phyloP scores from a whole-genome alignment of 257 asterid species.

The Coffea canephora region DNA sequence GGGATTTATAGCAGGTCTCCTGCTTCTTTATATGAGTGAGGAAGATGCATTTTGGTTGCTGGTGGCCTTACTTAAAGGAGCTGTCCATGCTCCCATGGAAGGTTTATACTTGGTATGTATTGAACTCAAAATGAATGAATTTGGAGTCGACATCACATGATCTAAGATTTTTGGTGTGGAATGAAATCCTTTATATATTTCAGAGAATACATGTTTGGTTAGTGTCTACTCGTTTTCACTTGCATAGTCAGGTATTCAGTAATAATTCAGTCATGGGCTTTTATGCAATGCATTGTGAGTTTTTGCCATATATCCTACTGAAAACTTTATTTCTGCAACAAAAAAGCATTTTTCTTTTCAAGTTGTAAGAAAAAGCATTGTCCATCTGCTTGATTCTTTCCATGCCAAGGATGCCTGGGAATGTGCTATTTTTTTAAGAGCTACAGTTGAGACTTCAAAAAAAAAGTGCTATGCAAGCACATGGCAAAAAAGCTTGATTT shows the following conservation, averaged over 20 bases:
- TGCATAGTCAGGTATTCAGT: background rate
- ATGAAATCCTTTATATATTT: background rate
- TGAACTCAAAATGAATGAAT: background rate
- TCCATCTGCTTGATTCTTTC: background rate
- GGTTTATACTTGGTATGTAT: slow-evolving; percentile 84
- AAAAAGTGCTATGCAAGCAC: background rate
- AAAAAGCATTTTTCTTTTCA: background rate
- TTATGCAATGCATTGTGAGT: background rate
- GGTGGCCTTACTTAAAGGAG: slow-evolving; percentile 98
- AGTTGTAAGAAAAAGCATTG: background rate
- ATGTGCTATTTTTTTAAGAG: background rate
- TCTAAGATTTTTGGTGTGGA: background rate
- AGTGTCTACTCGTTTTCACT: background rate
- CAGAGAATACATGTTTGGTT: background rate
- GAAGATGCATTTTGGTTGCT: slow-evolving; percentile 99
- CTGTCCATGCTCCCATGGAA: slow-evolving; percentile 98
- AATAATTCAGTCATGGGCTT: background rate
- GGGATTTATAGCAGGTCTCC: slow-evolving; percentile 97
- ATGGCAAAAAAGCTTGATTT: background rate
- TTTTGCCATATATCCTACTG: background rate
- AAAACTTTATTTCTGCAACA: background rate
- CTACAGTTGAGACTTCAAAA: background rate
- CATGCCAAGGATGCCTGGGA: background rate
- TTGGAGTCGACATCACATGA: background rate
- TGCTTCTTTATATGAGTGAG: slow-evolving; percentile 99